These are phyloP conservation scores for Elaeis oleifera DNA, from an alignment of 202 grass and related monocot genomes.

Conservation along the genomic window DNA sequence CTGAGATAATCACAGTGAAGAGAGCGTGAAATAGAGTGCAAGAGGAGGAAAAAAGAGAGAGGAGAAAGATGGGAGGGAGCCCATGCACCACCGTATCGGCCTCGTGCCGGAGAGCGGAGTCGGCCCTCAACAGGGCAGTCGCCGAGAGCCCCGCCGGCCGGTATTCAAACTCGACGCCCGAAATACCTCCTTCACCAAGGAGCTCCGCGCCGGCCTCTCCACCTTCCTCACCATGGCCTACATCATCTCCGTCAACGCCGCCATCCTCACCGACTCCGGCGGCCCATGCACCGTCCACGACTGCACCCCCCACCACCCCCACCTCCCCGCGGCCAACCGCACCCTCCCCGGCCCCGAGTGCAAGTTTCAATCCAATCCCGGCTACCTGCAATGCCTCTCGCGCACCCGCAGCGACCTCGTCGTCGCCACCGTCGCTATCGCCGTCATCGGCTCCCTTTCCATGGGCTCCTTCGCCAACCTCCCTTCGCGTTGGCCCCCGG, in stretches of 20 bases:
- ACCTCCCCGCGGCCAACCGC: neutral
- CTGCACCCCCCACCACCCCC: slow-evolving; percentile 23
- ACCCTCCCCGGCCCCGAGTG: slow-evolving; percentile 22
- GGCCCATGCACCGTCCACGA: slow-evolving; percentile 47
- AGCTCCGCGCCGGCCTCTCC: slow-evolving; percentile 55
- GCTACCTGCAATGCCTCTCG: slow-evolving; percentile 41
- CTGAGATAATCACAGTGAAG: no score
- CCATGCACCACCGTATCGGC: slow-evolving; percentile 17
- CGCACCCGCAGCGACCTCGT: slow-evolving; percentile 56
- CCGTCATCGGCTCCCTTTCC: slow-evolving; percentile 41
- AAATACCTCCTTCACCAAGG: slow-evolving; percentile 67
- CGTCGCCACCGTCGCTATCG: slow-evolving; percentile 46
- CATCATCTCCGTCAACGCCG: slow-evolving; percentile 79
- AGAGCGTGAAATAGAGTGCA: no score
- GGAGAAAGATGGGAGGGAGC: slow-evolving; percentile 12
- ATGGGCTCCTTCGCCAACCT: slow-evolving; percentile 79
- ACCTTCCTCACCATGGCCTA: slow-evolving; percentile 93
- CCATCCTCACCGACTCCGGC: slow-evolving; percentile 67
- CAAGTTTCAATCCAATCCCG: slow-evolving; percentile 26
- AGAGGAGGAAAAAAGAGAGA: neutral
- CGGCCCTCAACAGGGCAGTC: slow-evolving; percentile 38
- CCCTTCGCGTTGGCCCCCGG: slow-evolving; percentile 58
- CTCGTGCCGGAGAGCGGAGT: slow-evolving; percentile 7
- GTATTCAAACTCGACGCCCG: slow-evolving; percentile 69
- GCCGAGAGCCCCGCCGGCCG: slow-evolving; percentile 27